Percentiles rank a stretch among this genome's conserved stretches.
These are phyloP conservation scores for Chlamydomonas urium DNA, from an alignment of 139 green algal genomes.

Conservation along the genomic window DNA sequence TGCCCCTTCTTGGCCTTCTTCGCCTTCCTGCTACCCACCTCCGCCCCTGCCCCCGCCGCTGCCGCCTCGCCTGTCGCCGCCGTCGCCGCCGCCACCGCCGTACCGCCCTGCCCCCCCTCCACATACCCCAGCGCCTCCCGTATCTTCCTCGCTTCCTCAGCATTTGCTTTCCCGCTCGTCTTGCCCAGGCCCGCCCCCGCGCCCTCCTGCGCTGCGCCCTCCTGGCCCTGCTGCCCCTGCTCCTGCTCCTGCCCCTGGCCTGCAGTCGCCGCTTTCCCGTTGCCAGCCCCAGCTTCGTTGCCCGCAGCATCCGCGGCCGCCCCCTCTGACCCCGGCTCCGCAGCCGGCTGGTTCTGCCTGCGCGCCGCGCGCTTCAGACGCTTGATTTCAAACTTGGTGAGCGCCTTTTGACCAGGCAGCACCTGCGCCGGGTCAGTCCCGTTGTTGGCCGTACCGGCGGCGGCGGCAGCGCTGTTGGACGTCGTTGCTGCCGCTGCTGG, in stretches of 20 bases:
- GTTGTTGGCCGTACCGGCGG: too few species aligned
- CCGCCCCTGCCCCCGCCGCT: neutral
- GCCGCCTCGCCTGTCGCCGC: neutral
- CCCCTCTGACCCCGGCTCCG: neutral
- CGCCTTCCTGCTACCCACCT: neutral
- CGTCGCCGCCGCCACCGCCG: neutral
- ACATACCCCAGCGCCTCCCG: slow-evolving; percentile 7
- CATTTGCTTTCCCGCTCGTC: slow-evolving; percentile 5
- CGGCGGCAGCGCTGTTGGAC: neutral
- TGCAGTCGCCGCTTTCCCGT: too few species aligned
- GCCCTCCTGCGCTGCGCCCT: too few species aligned
- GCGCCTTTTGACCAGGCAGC: neutral
- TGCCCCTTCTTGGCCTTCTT: slow-evolving; percentile 2
- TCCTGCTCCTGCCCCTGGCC: too few species aligned
- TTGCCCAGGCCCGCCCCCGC: too few species aligned
- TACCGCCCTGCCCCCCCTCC: neutral
- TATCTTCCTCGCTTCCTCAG: slow-evolving; percentile 6
- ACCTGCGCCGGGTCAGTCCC: too few species aligned
- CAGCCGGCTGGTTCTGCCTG: neutral
- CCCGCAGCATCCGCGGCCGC: neutral
- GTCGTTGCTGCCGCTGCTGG: neutral
- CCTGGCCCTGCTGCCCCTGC: neutral
- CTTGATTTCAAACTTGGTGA: slow-evolving; percentile 10
- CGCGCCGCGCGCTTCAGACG: slow-evolving; percentile 7
- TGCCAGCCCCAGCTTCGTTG: neutral